Evolutionary conservation across 1,139 yeast genomes (phyloP), one percentile per base, ranked within the genome.

Genomic region (Hemisphaericaspora xylofermentans): DNA sequence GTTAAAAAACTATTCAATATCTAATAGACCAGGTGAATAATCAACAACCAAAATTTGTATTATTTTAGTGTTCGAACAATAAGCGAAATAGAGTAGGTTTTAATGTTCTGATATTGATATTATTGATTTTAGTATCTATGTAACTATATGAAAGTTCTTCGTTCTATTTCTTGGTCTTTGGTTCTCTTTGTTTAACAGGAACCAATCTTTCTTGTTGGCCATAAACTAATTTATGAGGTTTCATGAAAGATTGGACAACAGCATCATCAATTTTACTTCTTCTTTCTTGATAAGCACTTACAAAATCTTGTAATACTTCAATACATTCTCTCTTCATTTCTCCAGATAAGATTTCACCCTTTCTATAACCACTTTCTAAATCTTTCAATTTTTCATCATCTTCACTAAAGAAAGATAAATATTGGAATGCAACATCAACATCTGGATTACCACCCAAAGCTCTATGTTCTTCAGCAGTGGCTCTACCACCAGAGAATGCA

Each of bases 401-500:
- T 50, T 88, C 85, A 44, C 81, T 70, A 72, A 94, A 89, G 71
- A 93, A 93, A 9, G 91, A 79, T 54, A 94, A 69, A 64, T 94
- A 94, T 68, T 91, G 98, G 70, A 71, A 94, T 2, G 98, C 88
- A 41, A 94, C 97, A 64, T 94, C 99, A 29, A 91, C 84, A 50
- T 93, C 98, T 36, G 96, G 95, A 61, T 93, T 76, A 56, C 98
- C 99, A 41, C 99, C 99, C 40, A 71, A 68, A 59, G 74, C 71
- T 63, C 95, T 81, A 66, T 94, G 99, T 56, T 88, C 95, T 63
- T 93, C 98, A 39, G 86, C 70, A 5, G 95, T 78, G 38, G 80
- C 85, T 61, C 82, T 79, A 48, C 99, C 99, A 50, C 99, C 99
- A 38, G 96, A 85, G 64, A 94, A 94, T 6, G 98, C 98, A 60